Evolutionary conservation across 768 basidiomycete species (phyloP).

Genomic region (Mycena latifolia): DNA sequence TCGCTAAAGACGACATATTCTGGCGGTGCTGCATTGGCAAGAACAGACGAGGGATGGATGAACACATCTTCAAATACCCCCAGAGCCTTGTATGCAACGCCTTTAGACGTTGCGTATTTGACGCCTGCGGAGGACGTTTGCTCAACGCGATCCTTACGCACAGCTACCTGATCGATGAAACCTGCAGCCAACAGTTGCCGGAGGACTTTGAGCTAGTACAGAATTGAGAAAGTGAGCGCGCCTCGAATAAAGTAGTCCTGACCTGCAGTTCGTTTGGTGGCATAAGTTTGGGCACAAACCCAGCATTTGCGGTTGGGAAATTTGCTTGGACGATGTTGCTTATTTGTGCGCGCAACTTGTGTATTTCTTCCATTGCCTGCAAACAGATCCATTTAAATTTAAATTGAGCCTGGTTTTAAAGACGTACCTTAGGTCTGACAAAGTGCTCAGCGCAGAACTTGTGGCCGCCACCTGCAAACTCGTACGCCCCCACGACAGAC

Average conservation of each 20-base stretch:
- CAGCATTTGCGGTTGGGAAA: constrained; percentile 73
- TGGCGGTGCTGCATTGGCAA: constrained; percentile 78
- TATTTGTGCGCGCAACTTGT: constrained; percentile 93
- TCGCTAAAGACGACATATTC: constrained; percentile 91
- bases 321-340: constrained; percentile 86
- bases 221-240: background rate
- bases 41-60: constrained; percentile 90
- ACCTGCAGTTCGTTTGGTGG: constrained; percentile 89
- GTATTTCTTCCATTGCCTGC: constrained; percentile 99
- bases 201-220: constrained; percentile 83
- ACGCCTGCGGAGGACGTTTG: constrained; percentile 68
- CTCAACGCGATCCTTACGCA: constrained; percentile 86
- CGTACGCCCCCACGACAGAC: constrained; percentile 97
- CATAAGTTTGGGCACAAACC: constrained; percentile 71
- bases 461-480: constrained; percentile 86
- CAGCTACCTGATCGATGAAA: constrained; percentile 96
- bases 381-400: background rate
- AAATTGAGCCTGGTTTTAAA: background rate
- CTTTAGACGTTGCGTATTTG: constrained; percentile 81
- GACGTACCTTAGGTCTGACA: constrained; percentile 84
- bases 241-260: constrained; percentile 24
- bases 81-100: constrained; percentile 86
- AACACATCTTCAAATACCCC: constrained; percentile 90
- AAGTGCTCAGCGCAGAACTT: constrained; percentile 92
- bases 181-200: constrained; percentile 89